Evolutionary conservation across 371 early-diverging fungal genomes (phyloP), one percentile per base, ranked within the genome.

Genomic region (Mortierella sp.): DNA sequence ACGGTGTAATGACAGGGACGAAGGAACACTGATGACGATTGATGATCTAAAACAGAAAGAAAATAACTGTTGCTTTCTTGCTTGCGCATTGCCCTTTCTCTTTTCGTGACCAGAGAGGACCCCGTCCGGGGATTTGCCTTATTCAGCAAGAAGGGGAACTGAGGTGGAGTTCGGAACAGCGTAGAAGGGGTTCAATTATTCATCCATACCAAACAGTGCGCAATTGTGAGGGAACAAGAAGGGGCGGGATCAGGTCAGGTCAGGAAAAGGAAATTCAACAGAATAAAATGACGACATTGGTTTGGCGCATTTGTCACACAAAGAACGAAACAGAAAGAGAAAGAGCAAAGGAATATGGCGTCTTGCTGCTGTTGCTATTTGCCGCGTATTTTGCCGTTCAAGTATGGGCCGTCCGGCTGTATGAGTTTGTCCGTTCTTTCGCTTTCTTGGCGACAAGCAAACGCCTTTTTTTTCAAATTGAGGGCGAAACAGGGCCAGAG

Each of bases 401-500:
- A 26, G 26, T n/a, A n/a, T 53, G 29, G 16, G 16, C 58, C 34
- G 34, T 34, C 58, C 47, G 47, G 50, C 24, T n/a, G 50, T n/a
- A 50, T 24, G 50, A 8, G 8, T 24, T 48, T 47, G 14, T 8
- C 50, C 50, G 58, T 2, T 52, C 22, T 52, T 22, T 47, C 47
- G 11, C 45, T 19, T 5, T 14, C 19, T 45, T 19, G 45, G 4
- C 11, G 45, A 19, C 19, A 50, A 8, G 22, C 11, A 50, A 50
- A 22, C 9, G 50, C 24, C 0, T n/a, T 8, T 50, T n/a, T 47
- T 48, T 52, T 52, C 11, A 11, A 10, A 50, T 50, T 58, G 58
- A 34, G 29, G 53, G 34, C 58, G 58, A 58, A 58, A 34, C 58
- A 58, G 58, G 58, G 58, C 37, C 58, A 58, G 58, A 58, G 58